These are phyloP conservation scores for Yamadazyma taylorii DNA, from an alignment of 1,139 yeast species.

Conservation along the genomic window DNA sequence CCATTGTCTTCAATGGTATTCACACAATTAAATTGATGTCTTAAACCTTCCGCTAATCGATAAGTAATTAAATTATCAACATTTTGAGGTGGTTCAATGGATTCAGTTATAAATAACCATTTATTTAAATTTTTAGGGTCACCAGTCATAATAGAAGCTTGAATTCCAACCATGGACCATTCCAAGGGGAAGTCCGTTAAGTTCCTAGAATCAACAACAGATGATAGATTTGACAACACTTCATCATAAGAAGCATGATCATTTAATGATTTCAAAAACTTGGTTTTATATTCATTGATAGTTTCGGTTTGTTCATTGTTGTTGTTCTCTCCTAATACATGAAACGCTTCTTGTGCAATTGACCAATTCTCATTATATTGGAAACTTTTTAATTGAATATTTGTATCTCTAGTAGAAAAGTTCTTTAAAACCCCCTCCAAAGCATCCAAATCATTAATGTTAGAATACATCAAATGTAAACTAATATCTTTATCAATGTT, in stretches of 20 bases:
- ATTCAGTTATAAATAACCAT: conserved; percentile 51
- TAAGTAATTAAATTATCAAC: conserved; percentile 57
- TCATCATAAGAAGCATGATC: conserved; percentile 47
- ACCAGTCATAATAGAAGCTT: conserved; percentile 72
- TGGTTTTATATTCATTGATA: conserved; percentile 25
- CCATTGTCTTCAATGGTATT: conserved; percentile 1
- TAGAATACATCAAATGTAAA: conserved; percentile 79
- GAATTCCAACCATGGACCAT: conserved; percentile 69
- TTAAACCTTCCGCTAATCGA: conserved; percentile 63
- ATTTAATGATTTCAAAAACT: conserved; percentile 37
- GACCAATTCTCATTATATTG: conserved; percentile 88
- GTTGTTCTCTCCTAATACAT: conserved; percentile 54
- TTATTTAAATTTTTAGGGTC: conserved; percentile 48
- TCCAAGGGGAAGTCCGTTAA: conserved; percentile 38
- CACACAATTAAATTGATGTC: conserved; percentile 35
- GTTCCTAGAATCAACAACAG: conserved; percentile 26
- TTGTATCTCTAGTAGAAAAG: conserved; percentile 60
- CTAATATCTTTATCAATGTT: conserved; percentile 47
- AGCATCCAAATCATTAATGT: conserved; percentile 86
- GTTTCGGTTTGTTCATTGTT: conserved; percentile 20
- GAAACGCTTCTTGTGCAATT: conserved; percentile 83
- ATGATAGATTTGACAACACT: conserved; percentile 34
- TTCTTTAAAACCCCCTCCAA: conserved; percentile 80
- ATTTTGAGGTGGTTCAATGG: conserved; percentile 43
- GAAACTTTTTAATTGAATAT: conserved; percentile 68